Percentiles rank a stretch among this genome's conserved stretches.
These are phyloP conservation scores for Phalaenopsis hybrid DNA, from an alignment of 116 monocot genomes.

Conservation along the genomic window DNA sequence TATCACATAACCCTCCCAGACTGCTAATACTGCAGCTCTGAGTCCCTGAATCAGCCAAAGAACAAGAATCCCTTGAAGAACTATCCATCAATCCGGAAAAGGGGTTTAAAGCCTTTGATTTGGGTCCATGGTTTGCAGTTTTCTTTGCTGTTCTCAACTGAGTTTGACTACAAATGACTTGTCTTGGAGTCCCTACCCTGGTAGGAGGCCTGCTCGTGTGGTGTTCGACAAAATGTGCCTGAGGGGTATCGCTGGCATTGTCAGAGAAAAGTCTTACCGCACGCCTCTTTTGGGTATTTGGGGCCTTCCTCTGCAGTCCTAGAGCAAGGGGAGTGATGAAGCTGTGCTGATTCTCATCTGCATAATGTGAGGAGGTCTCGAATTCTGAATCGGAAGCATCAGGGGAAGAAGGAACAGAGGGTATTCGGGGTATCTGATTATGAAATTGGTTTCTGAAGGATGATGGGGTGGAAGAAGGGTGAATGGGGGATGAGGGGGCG, in stretches of 20 bases:
- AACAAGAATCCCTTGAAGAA: constrained; percentile 21
- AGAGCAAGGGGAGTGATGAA: constrained; percentile 19
- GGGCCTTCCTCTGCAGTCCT: constrained; percentile 4
- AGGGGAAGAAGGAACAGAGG: constrained; percentile 22
- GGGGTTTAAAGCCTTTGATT: constrained; percentile 9
- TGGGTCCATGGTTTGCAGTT: not conserved
- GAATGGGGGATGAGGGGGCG: not conserved
- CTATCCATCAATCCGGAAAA: not conserved
- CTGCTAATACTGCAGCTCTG: constrained; percentile 33
- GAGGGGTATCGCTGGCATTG: constrained; percentile 16
- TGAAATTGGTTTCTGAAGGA: constrained; percentile 16
- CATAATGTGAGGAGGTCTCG: constrained; percentile 22
- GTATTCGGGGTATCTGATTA: not conserved
- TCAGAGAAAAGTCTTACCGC: constrained; percentile 53
- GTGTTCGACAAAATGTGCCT: constrained; percentile 1
- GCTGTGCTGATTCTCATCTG: constrained; percentile 49
- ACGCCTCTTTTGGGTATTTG: constrained; percentile 16
- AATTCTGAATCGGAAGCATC: constrained; percentile 23
- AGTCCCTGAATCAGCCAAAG: constrained; percentile 13
- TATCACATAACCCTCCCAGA: constrained; percentile 44
- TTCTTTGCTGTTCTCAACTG: constrained; percentile 6
- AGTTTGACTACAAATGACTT: not conserved
- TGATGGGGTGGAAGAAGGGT: constrained; percentile 13
- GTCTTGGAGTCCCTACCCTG: constrained; percentile 39
- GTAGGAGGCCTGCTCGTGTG: constrained; percentile 10